Percentiles rank a stretch among this genome's conserved stretches.
phyloP scores from a whole-genome alignment of 352 stramenopile species.

The Blastocystis sp. region DNA sequence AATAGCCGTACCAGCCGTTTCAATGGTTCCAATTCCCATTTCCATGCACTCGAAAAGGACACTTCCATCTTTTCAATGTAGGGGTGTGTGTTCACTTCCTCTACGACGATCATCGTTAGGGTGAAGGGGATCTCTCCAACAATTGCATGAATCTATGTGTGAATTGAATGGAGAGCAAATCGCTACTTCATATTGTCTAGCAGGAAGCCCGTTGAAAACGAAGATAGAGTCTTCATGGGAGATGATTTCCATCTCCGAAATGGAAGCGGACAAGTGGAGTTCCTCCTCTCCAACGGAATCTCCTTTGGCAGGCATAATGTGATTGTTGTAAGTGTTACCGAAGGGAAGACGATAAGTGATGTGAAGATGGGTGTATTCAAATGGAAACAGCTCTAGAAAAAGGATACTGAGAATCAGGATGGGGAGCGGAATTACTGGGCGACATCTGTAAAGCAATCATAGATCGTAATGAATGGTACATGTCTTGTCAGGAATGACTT shows the following conservation, averaged over 20 bases:
- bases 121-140: conserved; percentile 10
- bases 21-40: conserved; percentile 34
- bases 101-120: conserved; percentile 15
- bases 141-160: conserved; percentile 1
- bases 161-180: background rate
- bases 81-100: background rate
- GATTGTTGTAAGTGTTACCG: too few relatives aligned
- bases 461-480: too few relatives aligned
- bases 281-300: background rate
- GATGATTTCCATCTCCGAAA: background rate
- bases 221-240: background rate
- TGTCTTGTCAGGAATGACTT: too few relatives aligned
- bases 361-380: too few relatives aligned
- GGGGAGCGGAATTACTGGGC: too few relatives aligned
- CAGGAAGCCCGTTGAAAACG: background rate
- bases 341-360: too few relatives aligned
- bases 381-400: too few relatives aligned
- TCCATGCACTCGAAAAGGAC: conserved; percentile 4
- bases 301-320: background rate
- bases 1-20: background rate
- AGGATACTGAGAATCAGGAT: too few relatives aligned
- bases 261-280: background rate
- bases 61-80: conserved; percentile 4
- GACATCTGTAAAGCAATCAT: too few relatives aligned
- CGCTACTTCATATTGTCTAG: background rate